These are phyloP conservation scores for Haberlea rhodopensis DNA, from an alignment of 257 asterid genomes.

Conservation along the genomic window DNA sequence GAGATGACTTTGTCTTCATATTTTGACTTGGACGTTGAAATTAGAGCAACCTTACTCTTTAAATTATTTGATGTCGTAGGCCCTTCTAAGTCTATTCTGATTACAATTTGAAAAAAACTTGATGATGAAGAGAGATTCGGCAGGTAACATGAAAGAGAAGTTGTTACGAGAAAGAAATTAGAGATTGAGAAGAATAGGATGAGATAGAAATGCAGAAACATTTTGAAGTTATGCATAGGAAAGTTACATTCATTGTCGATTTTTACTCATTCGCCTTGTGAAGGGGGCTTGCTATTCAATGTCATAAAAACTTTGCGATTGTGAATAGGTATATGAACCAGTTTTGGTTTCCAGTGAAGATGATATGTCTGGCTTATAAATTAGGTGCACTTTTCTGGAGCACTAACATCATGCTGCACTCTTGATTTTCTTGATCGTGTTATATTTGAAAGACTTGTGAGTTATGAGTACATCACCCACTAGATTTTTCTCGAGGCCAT, in stretches of 20 bases:
- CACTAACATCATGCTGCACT: not conserved
- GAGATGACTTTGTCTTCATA: slow-evolving; percentile 2
- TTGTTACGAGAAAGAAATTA: not conserved
- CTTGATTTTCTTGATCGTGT: not conserved
- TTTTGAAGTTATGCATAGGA: not conserved
- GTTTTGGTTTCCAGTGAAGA: not conserved
- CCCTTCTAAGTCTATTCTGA: slow-evolving; percentile 4
- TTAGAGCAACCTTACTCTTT: not conserved
- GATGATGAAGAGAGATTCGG: slow-evolving; percentile 6
- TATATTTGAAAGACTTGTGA: not conserved
- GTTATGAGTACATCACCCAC: not conserved
- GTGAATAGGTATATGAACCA: not conserved
- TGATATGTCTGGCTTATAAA: slow-evolving; percentile 4
- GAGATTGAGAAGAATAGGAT: slow-evolving; percentile 8
- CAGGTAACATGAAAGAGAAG: slow-evolving; percentile 8
- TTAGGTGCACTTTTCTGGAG: not conserved
- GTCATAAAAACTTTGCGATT: not conserved
- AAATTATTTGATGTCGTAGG: slow-evolving; percentile 4
- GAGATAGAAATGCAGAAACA: slow-evolving; percentile 16
- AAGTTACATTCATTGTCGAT: not conserved
- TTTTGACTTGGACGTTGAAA: not conserved
- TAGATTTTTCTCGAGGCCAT: not conserved
- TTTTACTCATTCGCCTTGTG: not conserved
- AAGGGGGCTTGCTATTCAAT: not conserved
- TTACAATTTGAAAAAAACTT: slow-evolving; percentile 2